phyloP scores from a whole-genome alignment of 495 filamentous ascomycete species.

The Sordaria brevicollis region DNA sequence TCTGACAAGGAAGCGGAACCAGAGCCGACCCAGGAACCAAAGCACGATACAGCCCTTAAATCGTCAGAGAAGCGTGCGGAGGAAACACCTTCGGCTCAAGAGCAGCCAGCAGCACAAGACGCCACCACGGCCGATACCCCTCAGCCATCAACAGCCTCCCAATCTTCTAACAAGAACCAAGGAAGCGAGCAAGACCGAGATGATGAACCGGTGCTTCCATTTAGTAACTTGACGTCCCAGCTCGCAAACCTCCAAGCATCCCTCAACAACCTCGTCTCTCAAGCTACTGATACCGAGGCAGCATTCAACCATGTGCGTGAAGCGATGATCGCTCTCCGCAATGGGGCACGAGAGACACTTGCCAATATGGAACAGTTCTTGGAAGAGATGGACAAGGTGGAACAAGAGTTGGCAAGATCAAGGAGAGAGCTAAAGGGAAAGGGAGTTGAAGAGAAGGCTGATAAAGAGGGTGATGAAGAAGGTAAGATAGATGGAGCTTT shows the following conservation, averaged over 20 bases:
- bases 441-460: background rate
- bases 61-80: background rate
- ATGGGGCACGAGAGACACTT: background rate
- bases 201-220: rapidly evolving
- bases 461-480: background rate
- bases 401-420: rapidly evolving
- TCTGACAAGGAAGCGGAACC: background rate
- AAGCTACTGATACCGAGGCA: background rate
- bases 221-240: background rate
- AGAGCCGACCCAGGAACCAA: background rate
- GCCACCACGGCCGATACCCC: too few relatives aligned
- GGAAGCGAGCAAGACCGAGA: background rate
- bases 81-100: background rate
- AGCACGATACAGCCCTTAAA: too few relatives aligned
- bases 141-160: background rate
- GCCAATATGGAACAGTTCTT: background rate
- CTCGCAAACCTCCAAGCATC: rapidly evolving
- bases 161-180: background rate
- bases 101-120: background rate
- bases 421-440: background rate
- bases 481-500: background rate
- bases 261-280: background rate
- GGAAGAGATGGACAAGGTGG: background rate
- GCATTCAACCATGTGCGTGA: background rate
- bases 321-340: background rate